Evolutionary conservation across 2,329 filamentous ascomycete species (phyloP).

Genomic region (Macrophomina phaseolina): DNA sequence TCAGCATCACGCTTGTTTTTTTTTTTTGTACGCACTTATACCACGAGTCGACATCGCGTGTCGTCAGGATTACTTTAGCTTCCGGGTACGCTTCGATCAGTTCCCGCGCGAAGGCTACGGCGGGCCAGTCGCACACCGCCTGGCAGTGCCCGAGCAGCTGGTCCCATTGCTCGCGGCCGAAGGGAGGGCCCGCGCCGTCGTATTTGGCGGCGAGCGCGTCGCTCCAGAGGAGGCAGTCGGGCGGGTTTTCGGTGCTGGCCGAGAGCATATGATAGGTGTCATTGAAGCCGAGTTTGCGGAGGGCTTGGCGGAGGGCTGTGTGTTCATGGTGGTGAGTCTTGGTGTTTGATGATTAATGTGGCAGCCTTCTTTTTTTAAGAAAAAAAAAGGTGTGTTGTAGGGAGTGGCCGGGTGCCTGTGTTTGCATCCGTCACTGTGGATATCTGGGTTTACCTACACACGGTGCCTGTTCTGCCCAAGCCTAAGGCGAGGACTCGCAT

Average conservation of each 20-base stretch:
- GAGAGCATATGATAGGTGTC: constrained; percentile 7
- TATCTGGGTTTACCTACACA: constrained; percentile 12
- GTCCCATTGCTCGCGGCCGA: constrained; percentile 41
- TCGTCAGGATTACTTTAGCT: constrained; percentile 33
- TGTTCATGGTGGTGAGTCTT: constrained; percentile 32
- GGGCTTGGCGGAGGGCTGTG: constrained; percentile 30
- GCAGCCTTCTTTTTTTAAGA: background rate
- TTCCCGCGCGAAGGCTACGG: constrained; percentile 30
- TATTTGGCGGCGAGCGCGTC: constrained; percentile 45
- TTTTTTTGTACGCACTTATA: background rate
- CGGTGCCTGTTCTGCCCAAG: constrained; percentile 42
- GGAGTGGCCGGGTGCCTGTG: too few relatives aligned
- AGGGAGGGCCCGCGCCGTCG: constrained; percentile 34
- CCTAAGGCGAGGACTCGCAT: constrained; percentile 45
- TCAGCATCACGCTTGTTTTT: too few relatives aligned
- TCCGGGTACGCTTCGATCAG: constrained; percentile 32
- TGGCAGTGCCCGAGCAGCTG: constrained; percentile 39
- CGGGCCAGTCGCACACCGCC: constrained; percentile 31
- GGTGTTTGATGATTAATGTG: constrained; percentile 14
- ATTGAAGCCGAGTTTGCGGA: constrained; percentile 37
- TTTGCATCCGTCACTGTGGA: constrained; percentile 23
- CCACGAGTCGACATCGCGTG: constrained; percentile 23
- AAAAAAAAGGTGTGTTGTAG: too few relatives aligned
- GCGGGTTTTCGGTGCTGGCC: constrained; percentile 4
- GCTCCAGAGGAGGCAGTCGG: constrained; percentile 35